Evolutionary conservation across 2,329 filamentous ascomycete genomes (phyloP).

Genomic region (Hymenoscyphus infarciens): DNA sequence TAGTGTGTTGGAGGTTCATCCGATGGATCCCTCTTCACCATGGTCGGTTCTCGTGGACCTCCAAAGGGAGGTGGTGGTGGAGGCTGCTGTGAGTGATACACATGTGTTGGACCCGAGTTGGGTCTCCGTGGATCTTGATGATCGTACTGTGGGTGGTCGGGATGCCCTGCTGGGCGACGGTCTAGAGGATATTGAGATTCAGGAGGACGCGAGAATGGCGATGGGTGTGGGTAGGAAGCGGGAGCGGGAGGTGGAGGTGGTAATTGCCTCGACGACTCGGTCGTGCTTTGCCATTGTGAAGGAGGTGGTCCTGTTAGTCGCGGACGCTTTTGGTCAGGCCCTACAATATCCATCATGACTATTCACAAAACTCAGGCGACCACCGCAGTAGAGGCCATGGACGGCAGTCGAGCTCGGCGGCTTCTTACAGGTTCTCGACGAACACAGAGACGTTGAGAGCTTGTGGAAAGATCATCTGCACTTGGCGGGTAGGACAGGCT

Average conservation of each 20-base stretch:
- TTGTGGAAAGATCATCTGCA: conserved; percentile 31
- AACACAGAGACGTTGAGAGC: conserved; percentile 28
- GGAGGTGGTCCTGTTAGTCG: conserved; percentile 46
- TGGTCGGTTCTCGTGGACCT: conserved; percentile 43
- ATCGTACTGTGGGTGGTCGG: conserved; percentile 47
- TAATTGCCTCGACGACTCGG: conserved; percentile 42
- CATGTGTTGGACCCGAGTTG: conserved; percentile 29
- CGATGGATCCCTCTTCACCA: conserved; percentile 52
- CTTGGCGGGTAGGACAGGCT: conserved; percentile 29
- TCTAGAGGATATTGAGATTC: conserved; percentile 43
- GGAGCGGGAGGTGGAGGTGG: conserved; percentile 34
- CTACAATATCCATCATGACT: conserved; percentile 54
- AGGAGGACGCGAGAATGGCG: conserved; percentile 31
- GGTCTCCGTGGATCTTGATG: conserved; percentile 36
- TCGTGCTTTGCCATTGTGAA: conserved; percentile 44
- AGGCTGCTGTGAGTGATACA: conserved; percentile 31
- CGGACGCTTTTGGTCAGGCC: conserved; percentile 57
- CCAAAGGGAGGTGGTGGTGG: conserved; percentile 38
- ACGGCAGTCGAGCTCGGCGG: conserved; percentile 34
- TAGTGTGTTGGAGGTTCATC: conserved; percentile 39
- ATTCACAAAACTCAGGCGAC: conserved; percentile 37
- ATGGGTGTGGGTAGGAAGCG: conserved; percentile 28
- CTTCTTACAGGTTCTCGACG: conserved; percentile 34
- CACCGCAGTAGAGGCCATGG: conserved; percentile 38
- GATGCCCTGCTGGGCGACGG: conserved; percentile 53